A percentile compares a stretch with the other conserved stretches of the same genome.
Evolutionary conservation across 1,284 basidiomycete genomes (phyloP).

Genomic region (Melanopsichium pennsylvanicum): DNA sequence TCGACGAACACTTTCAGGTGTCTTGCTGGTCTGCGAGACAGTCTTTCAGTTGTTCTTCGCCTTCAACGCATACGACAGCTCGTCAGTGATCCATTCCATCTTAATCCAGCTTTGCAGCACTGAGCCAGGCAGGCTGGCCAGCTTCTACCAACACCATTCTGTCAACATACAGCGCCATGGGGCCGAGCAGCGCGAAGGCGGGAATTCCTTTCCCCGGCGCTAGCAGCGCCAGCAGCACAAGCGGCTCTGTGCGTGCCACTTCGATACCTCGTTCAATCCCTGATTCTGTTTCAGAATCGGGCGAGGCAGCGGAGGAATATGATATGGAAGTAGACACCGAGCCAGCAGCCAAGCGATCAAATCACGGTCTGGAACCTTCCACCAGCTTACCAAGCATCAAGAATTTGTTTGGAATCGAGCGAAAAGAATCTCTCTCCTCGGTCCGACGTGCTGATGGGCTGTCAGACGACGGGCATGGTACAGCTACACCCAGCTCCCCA

Average conservation of each 20-base stretch:
- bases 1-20: too few relatives aligned
- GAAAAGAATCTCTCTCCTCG: slow-evolving; percentile 30
- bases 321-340: slow-evolving; percentile 42
- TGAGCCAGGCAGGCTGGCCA: slow-evolving; percentile 41
- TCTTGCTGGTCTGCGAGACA: too few relatives aligned
- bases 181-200: slow-evolving; percentile 31
- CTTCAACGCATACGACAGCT: too few relatives aligned
- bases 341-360: slow-evolving; percentile 14
- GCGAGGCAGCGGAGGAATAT: slow-evolving; percentile 10
- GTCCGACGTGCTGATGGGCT: slow-evolving; percentile 25
- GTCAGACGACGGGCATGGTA: slow-evolving; percentile 29
- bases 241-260: slow-evolving; percentile 12
- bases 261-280: slow-evolving; percentile 28
- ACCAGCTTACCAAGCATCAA: slow-evolving; percentile 45
- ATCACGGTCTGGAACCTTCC: slow-evolving; percentile 10
- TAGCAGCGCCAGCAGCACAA: slow-evolving; percentile 12
- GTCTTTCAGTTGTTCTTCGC: too few relatives aligned
- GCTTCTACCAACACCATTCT: slow-evolving; percentile 29
- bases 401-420: slow-evolving; percentile 41
- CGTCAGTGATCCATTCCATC: background rate
- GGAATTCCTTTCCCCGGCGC: slow-evolving; percentile 44
- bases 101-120: background rate
- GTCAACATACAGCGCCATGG: slow-evolving; percentile 31
- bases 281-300: slow-evolving; percentile 21
- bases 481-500: slow-evolving; percentile 29